Evolutionary conservation across 148 eudicot species (phyloP), one percentile per base, ranked within the genome.

Genomic region (Fagopyrum esculentum): DNA sequence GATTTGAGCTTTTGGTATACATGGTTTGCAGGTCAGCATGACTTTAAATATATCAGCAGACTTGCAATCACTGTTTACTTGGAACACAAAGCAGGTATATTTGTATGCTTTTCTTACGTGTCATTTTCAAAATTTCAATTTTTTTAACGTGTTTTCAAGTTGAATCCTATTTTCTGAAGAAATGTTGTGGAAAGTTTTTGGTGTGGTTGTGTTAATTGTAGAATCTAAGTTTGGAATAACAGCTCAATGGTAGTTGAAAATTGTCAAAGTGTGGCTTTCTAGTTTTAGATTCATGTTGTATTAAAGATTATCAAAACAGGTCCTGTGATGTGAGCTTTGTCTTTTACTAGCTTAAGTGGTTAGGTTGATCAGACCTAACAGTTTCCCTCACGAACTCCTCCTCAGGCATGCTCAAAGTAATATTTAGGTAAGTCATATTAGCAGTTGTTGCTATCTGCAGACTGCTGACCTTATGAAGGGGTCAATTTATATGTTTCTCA

Each of bases 11-110:
- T 66, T 66, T 13, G 7, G 71, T 35, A 66, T 66, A 35, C 30
- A 35, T n/a, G 71, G 71, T 35, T 35, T 66, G 71, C 87, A 93
- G 96, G 96, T 86, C 54, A 88, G 80, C 74, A 48, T 81, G 85
- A 86, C 86, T 43, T 51, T 93, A 75, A 87, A 93, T 74, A 84
- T 93, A 66, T 83, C 93, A 73, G 96, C 96, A 74, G 84, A 93
- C 81, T 80, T 93, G 75, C 87, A 87, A 73, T 87, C 98, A 73
- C 73, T 93, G 75, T 93, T 90, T 76, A 93, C 98, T 8, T 93
- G 98, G 98, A 90, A 93, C 74, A 93, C 98, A 72, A 93, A 93
- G 80, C 98, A 93, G 98, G 98, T 93, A 70, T 55, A 5, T 13
- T 3, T 64, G 12, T 35, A 45, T 64, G 43, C 40, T 40, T 17